These are phyloP conservation scores for Zychaea mexicana DNA, from an alignment of 371 early-diverging fungal species.

Conservation along the genomic window DNA sequence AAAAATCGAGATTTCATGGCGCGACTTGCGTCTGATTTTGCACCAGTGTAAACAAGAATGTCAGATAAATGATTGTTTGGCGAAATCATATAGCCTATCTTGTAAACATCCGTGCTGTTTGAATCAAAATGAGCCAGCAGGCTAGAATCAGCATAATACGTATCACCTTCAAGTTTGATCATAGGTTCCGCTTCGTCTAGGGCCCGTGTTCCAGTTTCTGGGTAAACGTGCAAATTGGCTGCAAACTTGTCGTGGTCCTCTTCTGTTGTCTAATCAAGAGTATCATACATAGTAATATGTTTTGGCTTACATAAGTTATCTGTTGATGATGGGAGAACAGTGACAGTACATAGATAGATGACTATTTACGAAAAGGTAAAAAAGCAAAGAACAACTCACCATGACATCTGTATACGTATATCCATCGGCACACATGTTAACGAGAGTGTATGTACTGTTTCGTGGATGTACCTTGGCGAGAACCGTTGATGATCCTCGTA, in stretches of 20 bases:
- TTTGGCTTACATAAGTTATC: no score
- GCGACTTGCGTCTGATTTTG: neutral
- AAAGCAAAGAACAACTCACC: neutral
- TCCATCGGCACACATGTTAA: neutral
- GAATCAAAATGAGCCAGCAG: neutral
- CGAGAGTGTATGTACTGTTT: neutral
- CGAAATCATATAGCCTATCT: neutral
- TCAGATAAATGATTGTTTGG: neutral
- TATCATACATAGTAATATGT: no score
- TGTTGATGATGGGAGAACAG: no score
- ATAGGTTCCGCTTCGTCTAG: neutral
- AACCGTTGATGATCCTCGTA: neutral
- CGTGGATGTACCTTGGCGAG: neutral
- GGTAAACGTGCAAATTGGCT: neutral
- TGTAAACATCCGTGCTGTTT: neutral
- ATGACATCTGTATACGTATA: neutral
- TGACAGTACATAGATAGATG: neutral
- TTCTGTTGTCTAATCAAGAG: neutral
- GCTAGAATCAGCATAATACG: no score
- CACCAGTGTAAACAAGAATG: neutral
- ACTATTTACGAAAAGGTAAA: neutral
- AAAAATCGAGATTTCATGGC: neutral
- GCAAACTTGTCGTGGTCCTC: neutral
- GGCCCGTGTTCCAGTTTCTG: neutral
- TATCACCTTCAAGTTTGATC: neutral